Conservation (phyloP, 352 stramenopile genomes). For the Phytophthora fragariaefolia region DNA sequence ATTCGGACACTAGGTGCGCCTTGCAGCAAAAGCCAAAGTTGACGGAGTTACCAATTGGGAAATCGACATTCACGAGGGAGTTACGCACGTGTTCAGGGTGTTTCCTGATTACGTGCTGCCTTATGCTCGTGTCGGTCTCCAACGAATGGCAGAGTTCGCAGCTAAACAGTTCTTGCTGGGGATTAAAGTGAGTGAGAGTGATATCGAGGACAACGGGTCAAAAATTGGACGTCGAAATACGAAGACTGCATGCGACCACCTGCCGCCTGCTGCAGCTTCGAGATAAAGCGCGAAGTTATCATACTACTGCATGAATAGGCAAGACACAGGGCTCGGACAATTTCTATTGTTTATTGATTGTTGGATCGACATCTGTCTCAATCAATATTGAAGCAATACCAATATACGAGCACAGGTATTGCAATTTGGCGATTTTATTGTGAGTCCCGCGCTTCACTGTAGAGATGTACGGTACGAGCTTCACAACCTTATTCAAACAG, state of each 20-base stretch:
- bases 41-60: constrained; percentile 34
- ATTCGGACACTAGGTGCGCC: constrained; percentile 16
- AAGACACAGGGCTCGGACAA: no score
- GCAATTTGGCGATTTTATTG: no score
- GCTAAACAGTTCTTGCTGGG: constrained; percentile 11
- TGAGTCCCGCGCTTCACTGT: no score
- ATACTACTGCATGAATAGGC: no score
- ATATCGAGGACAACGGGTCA: no score
- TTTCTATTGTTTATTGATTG: no score
- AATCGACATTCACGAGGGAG: constrained; percentile 28
- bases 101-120: constrained; percentile 28
- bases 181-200: not conserved
- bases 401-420: not conserved
- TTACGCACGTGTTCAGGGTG: constrained; percentile 31
- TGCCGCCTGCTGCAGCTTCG: no score
- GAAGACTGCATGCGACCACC: no score
- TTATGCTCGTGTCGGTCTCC: constrained; percentile 20
- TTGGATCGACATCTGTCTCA: not conserved
- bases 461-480: no score
- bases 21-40: constrained; percentile 33
- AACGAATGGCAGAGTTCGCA: constrained; percentile 27
- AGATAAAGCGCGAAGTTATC: no score
- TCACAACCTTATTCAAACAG: no score
- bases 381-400: not conserved
- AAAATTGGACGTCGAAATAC: no score